These are phyloP conservation scores for Diutina siamensis DNA, from an alignment of 1,139 yeast species.

Conservation along the genomic window DNA sequence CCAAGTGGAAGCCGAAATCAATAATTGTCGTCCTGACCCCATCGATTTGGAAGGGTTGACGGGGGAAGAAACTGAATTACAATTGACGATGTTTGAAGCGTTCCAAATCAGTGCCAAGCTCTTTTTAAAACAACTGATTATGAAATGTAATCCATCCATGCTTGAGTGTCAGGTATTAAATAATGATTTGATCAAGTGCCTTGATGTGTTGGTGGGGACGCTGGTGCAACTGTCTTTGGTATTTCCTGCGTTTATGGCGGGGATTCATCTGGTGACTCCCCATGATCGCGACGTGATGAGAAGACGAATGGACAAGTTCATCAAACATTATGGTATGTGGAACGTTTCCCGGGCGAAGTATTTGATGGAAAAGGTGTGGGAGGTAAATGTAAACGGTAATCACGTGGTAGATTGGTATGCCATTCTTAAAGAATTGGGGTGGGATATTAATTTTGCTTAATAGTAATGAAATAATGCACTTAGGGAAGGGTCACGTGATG, in stretches of 20 bases:
- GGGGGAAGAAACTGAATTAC: slow-evolving; percentile 49
- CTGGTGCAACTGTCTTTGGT: slow-evolving; percentile 62
- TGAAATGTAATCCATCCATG: slow-evolving; percentile 49
- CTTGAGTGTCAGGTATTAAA: slow-evolving; percentile 53
- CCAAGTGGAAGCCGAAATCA: slow-evolving; percentile 38
- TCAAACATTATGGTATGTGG: slow-evolving; percentile 54
- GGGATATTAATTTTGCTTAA: slow-evolving; percentile 69
- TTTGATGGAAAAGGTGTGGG: slow-evolving; percentile 46
- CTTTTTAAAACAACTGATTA: slow-evolving; percentile 53
- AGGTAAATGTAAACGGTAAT: slow-evolving; percentile 25
- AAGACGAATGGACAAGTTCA: slow-evolving; percentile 41
- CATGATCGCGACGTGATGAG: slow-evolving; percentile 41
- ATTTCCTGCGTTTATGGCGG: slow-evolving; percentile 70
- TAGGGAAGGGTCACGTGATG: too few species aligned
- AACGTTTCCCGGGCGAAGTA: slow-evolving; percentile 50
- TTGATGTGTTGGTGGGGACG: slow-evolving; percentile 54
- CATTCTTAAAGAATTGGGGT: slow-evolving; percentile 52
- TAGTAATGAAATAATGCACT: too few species aligned
- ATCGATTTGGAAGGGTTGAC: slow-evolving; percentile 36
- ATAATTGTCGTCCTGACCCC: slow-evolving; percentile 42
- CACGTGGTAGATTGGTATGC: slow-evolving; percentile 46
- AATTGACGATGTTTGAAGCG: slow-evolving; percentile 59
- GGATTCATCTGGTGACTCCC: slow-evolving; percentile 48
- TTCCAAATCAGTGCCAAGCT: slow-evolving; percentile 62
- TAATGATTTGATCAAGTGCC: slow-evolving; percentile 41